Base-by-base conservation (phyloP, 1,139 yeast genomes). In the Lodderomyces theae region DNA sequence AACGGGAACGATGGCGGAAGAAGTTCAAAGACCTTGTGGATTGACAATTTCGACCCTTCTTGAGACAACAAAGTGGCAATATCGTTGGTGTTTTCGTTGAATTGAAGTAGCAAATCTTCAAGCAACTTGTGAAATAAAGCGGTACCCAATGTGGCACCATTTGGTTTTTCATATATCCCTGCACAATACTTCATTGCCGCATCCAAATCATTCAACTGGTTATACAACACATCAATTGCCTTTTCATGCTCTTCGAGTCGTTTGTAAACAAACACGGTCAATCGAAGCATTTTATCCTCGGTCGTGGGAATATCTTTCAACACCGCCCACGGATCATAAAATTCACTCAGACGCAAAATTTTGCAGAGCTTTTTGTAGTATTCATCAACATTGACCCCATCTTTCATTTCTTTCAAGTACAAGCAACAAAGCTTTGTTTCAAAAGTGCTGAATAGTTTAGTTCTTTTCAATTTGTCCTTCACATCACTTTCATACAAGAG, bases 101-200 rank as follows among this genome's bases (percentile, higher is more conserved):
- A 56, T 37, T 62, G 58, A 51, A 64, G 60, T 16, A 69, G 51
- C 34, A 70, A 53, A 46, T 70, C 74, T 37, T 71, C 74, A 34
- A 63, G 51, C 32, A 64, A 53, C 45, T 65, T 66, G 44, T 70
- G 73, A 2, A 70, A 54, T 15, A 72, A 53, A 11, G 47, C 46
- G 25, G 58, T 52, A 0, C 87, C 87, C 2, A 53, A 48, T 1
- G 46, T 50, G n/a, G 57, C 47, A 37, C 72, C 65, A 11, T 60
- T 56, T 0, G 72, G 62, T 29, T 53, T 55, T 25, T 47, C 53
- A 46, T 74, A 80, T 1, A 84, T 61, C 4, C 71, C 72, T 1
- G 77, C 60, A 50, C 94, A 80, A 54, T 86, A 82, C 37, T 65
- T 60, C 47, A 84, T 73, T 0, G 95, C 86, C 13, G 69, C 66